These are phyloP conservation scores for Nannizziopsis arthrosporioides DNA, from an alignment of 2,329 filamentous ascomycete species.

Conservation along the genomic window DNA sequence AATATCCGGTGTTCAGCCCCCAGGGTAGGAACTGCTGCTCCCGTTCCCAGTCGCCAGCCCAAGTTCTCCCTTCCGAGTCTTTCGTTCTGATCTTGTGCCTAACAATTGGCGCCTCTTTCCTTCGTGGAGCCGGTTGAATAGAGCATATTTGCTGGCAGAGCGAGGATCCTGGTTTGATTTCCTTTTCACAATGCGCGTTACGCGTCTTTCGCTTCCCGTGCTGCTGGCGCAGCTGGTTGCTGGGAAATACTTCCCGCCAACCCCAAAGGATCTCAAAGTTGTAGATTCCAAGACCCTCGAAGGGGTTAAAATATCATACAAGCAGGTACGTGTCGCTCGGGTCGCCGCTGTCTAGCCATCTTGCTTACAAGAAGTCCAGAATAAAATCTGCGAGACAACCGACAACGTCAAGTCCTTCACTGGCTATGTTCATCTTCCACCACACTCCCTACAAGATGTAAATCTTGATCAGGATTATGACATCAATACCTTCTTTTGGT, in stretches of 20 bases:
- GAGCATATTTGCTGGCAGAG: background rate
- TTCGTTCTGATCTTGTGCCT: too few relatives aligned
- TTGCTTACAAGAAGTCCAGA: constrained; percentile 1
- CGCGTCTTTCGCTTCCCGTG: constrained; percentile 7
- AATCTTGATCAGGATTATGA: constrained; percentile 13
- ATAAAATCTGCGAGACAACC: constrained; percentile 13
- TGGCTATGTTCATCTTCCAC: constrained; percentile 16
- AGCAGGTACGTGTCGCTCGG: constrained; percentile 27
- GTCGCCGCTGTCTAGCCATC: background rate
- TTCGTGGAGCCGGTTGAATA: too few relatives aligned
- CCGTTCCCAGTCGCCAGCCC: too few relatives aligned
- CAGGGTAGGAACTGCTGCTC: too few relatives aligned
- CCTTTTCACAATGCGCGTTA: constrained; percentile 5
- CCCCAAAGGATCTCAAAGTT: constrained; percentile 31
- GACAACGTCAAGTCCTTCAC: constrained; percentile 15
- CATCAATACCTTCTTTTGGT: constrained; percentile 30
- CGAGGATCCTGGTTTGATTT: background rate
- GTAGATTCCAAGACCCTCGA: constrained; percentile 30
- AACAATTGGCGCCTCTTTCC: too few relatives aligned
- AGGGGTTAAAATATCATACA: constrained; percentile 37
- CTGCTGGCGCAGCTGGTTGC: constrained; percentile 7
- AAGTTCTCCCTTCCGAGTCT: too few relatives aligned
- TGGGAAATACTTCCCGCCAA: constrained; percentile 28
- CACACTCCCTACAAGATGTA: constrained; percentile 11
- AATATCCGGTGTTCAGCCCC: too few relatives aligned